A percentile compares a stretch with the other conserved stretches of the same genome.
Evolutionary conservation across 306 rosid species (phyloP).

Genomic region (Vachellia collinsii): DNA sequence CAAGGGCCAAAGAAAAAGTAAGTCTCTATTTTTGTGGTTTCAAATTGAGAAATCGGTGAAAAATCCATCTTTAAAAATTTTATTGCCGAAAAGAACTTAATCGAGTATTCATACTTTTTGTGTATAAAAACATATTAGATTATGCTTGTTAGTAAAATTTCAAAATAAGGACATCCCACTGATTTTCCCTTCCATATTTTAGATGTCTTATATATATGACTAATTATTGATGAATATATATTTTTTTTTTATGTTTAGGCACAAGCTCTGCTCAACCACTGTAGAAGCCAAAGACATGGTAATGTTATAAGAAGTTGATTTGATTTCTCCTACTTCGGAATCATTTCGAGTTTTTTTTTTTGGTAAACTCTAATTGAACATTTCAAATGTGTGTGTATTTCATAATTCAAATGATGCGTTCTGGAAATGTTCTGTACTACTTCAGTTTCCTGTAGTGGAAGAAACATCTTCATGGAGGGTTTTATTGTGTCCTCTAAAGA

Average conservation of each 20-base stretch:
- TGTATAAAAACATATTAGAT: too few relatives aligned
- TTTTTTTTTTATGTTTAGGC: constrained; percentile 57
- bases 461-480: constrained; percentile 39
- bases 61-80: too few relatives aligned
- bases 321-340: constrained; percentile 21
- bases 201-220: constrained; percentile 15
- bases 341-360: constrained; percentile 52
- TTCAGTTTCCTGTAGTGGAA: constrained; percentile 43
- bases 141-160: too few relatives aligned
- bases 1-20: constrained; percentile 96
- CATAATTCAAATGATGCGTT: constrained; percentile 61
- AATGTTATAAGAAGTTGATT: constrained; percentile 80
- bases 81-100: too few relatives aligned
- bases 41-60: too few relatives aligned
- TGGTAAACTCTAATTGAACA: constrained; percentile 46
- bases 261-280: constrained; percentile 81
- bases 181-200: background rate
- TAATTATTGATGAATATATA: constrained; percentile 11
- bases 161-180: too few relatives aligned
- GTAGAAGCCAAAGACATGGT: constrained; percentile 89
- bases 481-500: constrained; percentile 46
- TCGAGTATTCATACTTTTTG: too few relatives aligned
- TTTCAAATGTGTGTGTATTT: constrained; percentile 41
- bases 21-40: constrained; percentile 24
- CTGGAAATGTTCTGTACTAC: constrained; percentile 48